phyloP scores from a whole-genome alignment of 2,329 filamentous ascomycete species.

The Dryadomyces quercivorus region DNA sequence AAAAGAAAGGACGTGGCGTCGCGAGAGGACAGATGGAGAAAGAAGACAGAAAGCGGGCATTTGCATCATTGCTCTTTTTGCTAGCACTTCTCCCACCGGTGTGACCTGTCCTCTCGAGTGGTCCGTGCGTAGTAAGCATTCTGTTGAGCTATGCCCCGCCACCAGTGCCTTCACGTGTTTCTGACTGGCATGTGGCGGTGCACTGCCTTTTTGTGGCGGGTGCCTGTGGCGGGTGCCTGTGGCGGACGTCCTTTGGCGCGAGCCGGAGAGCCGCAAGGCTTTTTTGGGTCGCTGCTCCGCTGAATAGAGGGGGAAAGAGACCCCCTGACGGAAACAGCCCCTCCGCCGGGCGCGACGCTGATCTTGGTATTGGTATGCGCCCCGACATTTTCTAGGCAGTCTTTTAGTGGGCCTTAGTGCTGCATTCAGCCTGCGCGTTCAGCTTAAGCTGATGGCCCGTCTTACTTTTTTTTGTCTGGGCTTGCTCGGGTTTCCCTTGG shows the following conservation, averaged over 20 bases:
- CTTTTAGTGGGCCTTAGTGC: neutral
- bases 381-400: neutral
- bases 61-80: constrained; percentile 7
- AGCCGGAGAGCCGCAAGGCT: neutral
- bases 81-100: neutral
- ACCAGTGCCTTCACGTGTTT: neutral
- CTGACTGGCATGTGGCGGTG: neutral
- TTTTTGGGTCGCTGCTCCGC: neutral
- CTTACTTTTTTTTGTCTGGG: neutral
- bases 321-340: neutral
- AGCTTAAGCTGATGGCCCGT: neutral
- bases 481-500: neutral
- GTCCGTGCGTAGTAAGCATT: constrained; percentile 4
- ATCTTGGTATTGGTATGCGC: neutral
- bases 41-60: neutral
- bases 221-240: neutral
- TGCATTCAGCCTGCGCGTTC: neutral
- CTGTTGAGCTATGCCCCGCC: neutral
- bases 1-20: neutral
- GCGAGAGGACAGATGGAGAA: neutral
- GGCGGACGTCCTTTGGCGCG: too few species aligned
- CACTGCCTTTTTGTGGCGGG: neutral
- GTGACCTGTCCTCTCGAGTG: constrained; percentile 11
- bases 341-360: neutral
- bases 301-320: neutral